Evolutionary conservation across 495 filamentous ascomycete genomes (phyloP).

Genomic region (Amniculicola lignicola): DNA sequence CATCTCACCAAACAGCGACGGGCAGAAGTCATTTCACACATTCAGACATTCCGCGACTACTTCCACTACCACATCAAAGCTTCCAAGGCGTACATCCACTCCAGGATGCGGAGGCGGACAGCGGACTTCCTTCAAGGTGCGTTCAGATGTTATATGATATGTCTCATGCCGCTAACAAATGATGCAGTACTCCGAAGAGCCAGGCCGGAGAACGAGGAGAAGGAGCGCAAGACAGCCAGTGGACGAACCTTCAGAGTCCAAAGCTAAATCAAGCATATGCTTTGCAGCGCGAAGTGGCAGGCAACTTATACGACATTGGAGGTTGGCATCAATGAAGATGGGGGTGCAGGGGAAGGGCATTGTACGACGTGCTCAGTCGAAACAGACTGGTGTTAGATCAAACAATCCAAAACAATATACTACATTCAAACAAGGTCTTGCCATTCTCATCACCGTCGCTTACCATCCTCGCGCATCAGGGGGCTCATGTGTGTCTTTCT

Average conservation of each 20-base stretch:
- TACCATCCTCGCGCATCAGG: no score
- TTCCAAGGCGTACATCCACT: slow-evolving; percentile 98
- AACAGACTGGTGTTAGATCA: no score
- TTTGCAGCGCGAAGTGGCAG: no score
- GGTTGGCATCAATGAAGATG: no score
- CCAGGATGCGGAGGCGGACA: slow-evolving; percentile 91
- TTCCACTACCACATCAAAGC: slow-evolving; percentile 99
- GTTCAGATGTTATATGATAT: neutral
- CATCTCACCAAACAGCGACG: slow-evolving; percentile 87
- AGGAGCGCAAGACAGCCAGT: slow-evolving; percentile 96
- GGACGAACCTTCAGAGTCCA: slow-evolving; percentile 88
- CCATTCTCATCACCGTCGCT: no score
- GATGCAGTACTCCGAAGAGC: slow-evolving; percentile 76
- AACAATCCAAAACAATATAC: no score
- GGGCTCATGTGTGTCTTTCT: no score
- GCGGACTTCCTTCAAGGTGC: slow-evolving; percentile 96
- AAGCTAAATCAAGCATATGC: no score
- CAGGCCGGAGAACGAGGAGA: slow-evolving; percentile 90
- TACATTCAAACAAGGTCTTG: no score
- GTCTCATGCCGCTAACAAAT: slow-evolving; percentile 35
- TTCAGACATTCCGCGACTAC: slow-evolving; percentile 99
- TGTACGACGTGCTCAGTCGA: no score
- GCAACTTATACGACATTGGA: no score
- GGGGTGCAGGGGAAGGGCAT: no score
- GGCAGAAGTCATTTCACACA: slow-evolving; percentile 94